Percentiles rank a stretch among this genome's conserved stretches.
These are phyloP conservation scores for Musa schizocarpa DNA, from an alignment of 176 grass and related monocot genomes.

Conservation along the genomic window DNA sequence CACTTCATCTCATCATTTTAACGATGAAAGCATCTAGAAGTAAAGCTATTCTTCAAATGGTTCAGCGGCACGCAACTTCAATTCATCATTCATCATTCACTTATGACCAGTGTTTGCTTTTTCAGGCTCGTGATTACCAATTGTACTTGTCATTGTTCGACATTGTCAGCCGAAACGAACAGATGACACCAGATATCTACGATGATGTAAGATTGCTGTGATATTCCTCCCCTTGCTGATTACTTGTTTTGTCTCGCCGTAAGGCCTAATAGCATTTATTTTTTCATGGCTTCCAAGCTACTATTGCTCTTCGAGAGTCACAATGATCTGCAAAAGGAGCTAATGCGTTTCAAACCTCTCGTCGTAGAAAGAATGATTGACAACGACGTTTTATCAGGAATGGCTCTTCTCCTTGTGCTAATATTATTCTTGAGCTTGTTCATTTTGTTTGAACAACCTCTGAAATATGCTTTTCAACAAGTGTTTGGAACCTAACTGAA, in stretches of 20 bases:
- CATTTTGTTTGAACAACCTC: constrained; percentile 34
- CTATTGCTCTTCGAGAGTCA: constrained; percentile 40
- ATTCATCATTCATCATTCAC: not conserved
- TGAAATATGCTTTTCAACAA: constrained; percentile 40
- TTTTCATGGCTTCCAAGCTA: constrained; percentile 28
- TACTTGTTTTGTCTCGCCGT: not conserved
- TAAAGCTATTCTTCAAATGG: not conserved
- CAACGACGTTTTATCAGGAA: constrained; percentile 38
- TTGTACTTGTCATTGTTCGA: constrained; percentile 52
- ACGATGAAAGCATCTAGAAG: too few species aligned
- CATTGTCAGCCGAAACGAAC: constrained; percentile 34
- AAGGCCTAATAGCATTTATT: not conserved
- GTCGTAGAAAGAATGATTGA: not conserved
- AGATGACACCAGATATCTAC: constrained; percentile 29
- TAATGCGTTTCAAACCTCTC: constrained; percentile 39
- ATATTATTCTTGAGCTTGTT: constrained; percentile 44
- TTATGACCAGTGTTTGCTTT: not conserved
- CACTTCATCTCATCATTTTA: too few species aligned
- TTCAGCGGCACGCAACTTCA: not conserved
- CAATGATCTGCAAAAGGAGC: constrained; percentile 29
- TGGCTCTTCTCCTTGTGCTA: constrained; percentile 28
- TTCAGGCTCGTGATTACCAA: constrained; percentile 42
- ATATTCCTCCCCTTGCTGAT: not conserved
- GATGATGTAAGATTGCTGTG: constrained; percentile 17
- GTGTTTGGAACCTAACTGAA: constrained; percentile 26